Percentiles rank a stretch among this genome's conserved stretches.
These are phyloP conservation scores for Apiosordaria backusii DNA, from an alignment of 495 filamentous ascomycete genomes.

Conservation along the genomic window DNA sequence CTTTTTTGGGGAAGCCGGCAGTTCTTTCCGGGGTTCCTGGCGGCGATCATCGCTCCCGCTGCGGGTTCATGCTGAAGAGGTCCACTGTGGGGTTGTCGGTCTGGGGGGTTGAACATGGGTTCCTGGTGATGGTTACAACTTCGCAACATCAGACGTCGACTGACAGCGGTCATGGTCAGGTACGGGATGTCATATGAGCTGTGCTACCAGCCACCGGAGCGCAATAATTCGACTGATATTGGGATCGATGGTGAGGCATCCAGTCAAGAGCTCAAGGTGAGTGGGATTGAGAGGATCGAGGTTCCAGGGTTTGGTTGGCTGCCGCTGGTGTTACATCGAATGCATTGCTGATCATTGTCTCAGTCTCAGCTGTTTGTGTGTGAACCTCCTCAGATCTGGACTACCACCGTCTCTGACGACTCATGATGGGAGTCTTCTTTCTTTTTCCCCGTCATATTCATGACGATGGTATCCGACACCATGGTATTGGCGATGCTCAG, in stretches of 20 bases:
- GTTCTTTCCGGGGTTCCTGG: background rate
- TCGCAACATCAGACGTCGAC: background rate
- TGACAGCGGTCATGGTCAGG: background rate
- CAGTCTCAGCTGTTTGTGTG: constrained; percentile 8
- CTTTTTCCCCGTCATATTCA: background rate
- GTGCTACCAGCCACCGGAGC: background rate
- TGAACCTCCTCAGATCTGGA: background rate
- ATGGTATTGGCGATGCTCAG: background rate
- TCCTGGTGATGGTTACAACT: background rate
- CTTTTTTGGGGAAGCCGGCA: background rate
- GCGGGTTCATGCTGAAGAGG: background rate
- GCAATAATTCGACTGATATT: background rate
- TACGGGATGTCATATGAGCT: background rate
- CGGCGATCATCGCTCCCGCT: background rate
- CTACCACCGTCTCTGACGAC: background rate
- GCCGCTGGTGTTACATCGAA: background rate
- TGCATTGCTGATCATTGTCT: constrained; percentile 16
- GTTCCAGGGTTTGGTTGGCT: background rate
- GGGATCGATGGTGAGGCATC: background rate
- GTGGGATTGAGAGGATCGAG: background rate
- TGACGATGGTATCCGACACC: background rate
- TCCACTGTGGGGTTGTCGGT: background rate
- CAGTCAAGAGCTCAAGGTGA: background rate
- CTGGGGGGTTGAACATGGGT: background rate
- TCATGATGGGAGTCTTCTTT: background rate